Conservation (phyloP, 257 asterid species). For the Solanum pennellii region DNA sequence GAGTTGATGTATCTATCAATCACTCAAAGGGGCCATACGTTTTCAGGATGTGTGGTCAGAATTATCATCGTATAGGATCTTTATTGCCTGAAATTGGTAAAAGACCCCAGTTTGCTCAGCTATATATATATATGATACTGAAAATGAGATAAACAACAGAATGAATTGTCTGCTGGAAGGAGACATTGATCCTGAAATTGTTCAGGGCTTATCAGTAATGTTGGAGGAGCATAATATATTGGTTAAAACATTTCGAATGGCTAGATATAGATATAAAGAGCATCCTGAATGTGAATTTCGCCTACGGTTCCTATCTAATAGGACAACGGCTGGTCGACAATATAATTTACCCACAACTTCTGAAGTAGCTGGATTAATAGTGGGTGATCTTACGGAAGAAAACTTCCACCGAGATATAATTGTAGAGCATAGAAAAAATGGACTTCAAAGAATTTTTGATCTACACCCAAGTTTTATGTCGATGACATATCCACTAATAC, state of each 20-base stretch:
- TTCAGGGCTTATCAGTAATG: neutral
- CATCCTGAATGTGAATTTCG: neutral
- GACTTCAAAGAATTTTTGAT: neutral
- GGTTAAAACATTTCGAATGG: neutral
- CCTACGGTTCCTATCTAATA: neutral
- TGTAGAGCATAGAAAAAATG: neutral
- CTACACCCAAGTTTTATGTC: neutral
- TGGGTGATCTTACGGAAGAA: neutral
- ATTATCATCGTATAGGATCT: too few species aligned
- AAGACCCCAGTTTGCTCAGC: neutral
- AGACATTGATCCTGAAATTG: neutral
- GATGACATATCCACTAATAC: too few species aligned
- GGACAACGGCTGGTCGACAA: neutral
- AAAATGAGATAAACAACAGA: too few species aligned
- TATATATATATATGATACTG: too few species aligned
- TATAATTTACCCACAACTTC: neutral
- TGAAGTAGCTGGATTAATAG: neutral
- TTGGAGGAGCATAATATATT: neutral
- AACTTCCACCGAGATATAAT: neutral
- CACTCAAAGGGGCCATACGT: neutral
- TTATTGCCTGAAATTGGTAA: neutral
- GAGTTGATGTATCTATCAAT: too few species aligned
- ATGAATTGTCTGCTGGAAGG: neutral
- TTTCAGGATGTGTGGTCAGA: too few species aligned
- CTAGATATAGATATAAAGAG: neutral